These are phyloP conservation scores for Xylaria cubensis DNA, from an alignment of 495 filamentous ascomycete genomes.

Conservation along the genomic window DNA sequence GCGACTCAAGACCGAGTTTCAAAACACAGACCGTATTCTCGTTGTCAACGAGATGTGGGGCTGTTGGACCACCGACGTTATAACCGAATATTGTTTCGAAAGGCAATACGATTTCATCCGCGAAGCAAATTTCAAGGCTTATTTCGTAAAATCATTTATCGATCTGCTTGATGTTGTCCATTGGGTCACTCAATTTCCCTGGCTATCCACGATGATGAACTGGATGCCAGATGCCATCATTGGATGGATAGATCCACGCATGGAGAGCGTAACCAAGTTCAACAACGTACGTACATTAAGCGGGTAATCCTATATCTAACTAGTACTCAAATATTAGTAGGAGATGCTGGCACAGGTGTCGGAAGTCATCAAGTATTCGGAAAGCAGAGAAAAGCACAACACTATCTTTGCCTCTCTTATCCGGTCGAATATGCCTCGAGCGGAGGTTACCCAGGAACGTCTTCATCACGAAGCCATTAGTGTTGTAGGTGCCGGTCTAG, in stretches of 20 bases:
- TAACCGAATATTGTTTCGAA: conserved; percentile 8
- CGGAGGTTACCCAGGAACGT: neutral
- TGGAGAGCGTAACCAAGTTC: neutral
- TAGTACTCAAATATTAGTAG: neutral
- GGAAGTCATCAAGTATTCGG: neutral
- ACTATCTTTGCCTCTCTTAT: conserved; percentile 9
- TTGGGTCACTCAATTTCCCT: conserved; percentile 11
- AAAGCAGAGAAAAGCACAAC: neutral
- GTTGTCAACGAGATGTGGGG: conserved; percentile 15
- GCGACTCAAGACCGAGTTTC: conserved; percentile 7
- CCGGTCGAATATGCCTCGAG: neutral
- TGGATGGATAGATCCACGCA: neutral
- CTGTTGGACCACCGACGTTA: neutral
- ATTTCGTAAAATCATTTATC: neutral
- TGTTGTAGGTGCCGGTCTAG: conserved; percentile 2
- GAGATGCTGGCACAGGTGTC: conserved; percentile 1
- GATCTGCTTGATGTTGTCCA: neutral
- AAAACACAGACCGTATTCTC: neutral
- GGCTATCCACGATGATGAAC: neutral
- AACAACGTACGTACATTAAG: neutral
- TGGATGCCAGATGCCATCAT: neutral
- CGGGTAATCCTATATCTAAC: too few species aligned
- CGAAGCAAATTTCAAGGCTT: conserved; percentile 5
- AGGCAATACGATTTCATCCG: conserved; percentile 7
- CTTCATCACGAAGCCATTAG: neutral